Evolutionary conservation across 306 rosid genomes (phyloP).

Genomic region (Castanea crenata): DNA sequence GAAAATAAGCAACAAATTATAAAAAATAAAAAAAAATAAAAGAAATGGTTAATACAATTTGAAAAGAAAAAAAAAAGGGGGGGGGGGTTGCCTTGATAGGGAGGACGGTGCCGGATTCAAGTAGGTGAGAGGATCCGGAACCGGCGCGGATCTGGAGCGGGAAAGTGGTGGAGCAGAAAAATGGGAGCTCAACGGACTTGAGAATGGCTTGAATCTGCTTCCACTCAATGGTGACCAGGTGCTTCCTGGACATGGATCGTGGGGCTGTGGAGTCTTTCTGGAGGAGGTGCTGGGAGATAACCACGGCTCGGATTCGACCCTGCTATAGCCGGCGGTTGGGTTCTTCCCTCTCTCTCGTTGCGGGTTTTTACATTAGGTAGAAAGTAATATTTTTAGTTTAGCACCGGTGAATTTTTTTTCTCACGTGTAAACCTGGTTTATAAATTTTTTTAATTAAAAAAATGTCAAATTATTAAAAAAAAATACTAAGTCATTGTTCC

Average conservation of each 20-base stretch:
- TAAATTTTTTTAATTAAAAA: too few species aligned
- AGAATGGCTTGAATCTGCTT: slow-evolving; percentile 82
- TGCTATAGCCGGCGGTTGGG: slow-evolving; percentile 12
- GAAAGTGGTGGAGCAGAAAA: slow-evolving; percentile 74
- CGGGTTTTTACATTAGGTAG: too few species aligned
- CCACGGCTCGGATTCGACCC: slow-evolving; percentile 87
- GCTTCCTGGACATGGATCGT: slow-evolving; percentile 53
- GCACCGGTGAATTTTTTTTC: too few species aligned
- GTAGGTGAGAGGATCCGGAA: slow-evolving; percentile 72
- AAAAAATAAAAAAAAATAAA: not conserved
- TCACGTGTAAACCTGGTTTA: too few species aligned
- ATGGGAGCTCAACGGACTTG: slow-evolving; percentile 49
- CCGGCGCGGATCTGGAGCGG: slow-evolving; percentile 95
- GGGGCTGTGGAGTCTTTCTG: not conserved
- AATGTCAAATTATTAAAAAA: too few species aligned
- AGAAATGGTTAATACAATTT: not conserved
- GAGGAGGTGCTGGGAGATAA: slow-evolving; percentile 58
- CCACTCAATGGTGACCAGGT: slow-evolving; percentile 65
- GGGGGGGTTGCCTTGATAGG: slow-evolving; percentile 66
- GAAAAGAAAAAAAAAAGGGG: not conserved
- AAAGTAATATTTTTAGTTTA: too few species aligned
- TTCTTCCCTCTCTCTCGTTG: too few species aligned
- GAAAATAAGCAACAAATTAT: not conserved
- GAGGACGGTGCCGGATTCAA: slow-evolving; percentile 72
- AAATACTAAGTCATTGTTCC: too few species aligned